These are phyloP conservation scores for Geotrichum phurueaensis DNA, from an alignment of 1,139 yeast genomes.

Conservation along the genomic window DNA sequence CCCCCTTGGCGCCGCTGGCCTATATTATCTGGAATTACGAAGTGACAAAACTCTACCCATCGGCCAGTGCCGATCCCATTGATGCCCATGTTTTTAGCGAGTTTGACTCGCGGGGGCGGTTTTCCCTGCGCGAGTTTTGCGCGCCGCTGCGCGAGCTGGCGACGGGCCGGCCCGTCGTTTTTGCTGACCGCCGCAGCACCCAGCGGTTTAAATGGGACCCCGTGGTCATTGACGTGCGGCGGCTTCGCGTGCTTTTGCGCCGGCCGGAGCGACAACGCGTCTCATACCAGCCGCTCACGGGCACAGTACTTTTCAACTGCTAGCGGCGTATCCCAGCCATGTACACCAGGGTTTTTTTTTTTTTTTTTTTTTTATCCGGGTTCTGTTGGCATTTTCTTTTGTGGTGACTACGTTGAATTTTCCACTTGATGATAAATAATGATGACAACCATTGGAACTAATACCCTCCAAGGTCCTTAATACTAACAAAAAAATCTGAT, in stretches of 20 bases:
- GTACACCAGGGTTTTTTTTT: neutral
- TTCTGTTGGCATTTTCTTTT: no score
- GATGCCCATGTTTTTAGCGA: constrained; percentile 7
- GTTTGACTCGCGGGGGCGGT: constrained; percentile 4
- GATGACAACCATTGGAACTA: no score
- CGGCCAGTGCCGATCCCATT: constrained; percentile 8
- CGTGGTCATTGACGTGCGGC: constrained; percentile 5
- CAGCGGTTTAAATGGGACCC: constrained; percentile 11
- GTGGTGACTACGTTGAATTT: no score
- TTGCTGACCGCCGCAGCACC: constrained; percentile 1
- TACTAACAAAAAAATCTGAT: no score
- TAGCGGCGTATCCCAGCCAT: neutral
- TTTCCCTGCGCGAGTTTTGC: constrained; percentile 9
- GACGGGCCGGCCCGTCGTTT: neutral
- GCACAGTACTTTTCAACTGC: constrained; percentile 3
- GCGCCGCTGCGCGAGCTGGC: constrained; percentile 4
- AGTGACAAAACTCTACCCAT: constrained; percentile 8
- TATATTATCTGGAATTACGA: constrained; percentile 8
- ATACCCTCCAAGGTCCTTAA: no score
- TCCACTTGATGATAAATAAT: neutral
- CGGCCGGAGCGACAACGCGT: constrained; percentile 1
- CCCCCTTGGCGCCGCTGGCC: constrained; percentile 2
- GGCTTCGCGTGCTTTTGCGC: constrained; percentile 3
- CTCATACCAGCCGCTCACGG: constrained; percentile 5
- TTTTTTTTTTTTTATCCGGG: neutral